Conservation (phyloP, 2,329 filamentous ascomycete species). For the Blastomyces emzantsi region DNA sequence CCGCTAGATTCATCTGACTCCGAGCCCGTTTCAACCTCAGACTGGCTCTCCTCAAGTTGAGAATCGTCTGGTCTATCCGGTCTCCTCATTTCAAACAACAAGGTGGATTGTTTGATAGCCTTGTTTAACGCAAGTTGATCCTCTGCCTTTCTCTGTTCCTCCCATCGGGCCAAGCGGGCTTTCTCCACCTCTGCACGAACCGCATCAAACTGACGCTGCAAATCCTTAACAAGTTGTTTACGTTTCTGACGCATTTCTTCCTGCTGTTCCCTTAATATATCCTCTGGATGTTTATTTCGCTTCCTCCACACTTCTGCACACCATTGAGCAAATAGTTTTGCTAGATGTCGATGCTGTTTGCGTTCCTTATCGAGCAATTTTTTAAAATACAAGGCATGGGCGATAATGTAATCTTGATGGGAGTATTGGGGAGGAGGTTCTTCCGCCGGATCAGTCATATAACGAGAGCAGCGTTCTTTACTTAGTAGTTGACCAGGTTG, state of each 20-base stretch:
- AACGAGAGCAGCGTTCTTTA: slow-evolving; percentile 59
- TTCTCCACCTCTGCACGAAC: slow-evolving; percentile 51
- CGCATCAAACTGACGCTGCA: slow-evolving; percentile 53
- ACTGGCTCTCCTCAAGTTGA: slow-evolving; percentile 52
- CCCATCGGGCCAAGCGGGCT: slow-evolving; percentile 48
- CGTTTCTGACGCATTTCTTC: slow-evolving; percentile 60
- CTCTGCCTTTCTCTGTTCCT: slow-evolving; percentile 45
- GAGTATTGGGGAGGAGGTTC: slow-evolving; percentile 73
- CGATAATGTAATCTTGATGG: slow-evolving; percentile 76
- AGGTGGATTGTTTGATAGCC: slow-evolving; percentile 44
- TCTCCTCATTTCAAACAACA: slow-evolving; percentile 40
- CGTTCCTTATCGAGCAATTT: slow-evolving; percentile 73
- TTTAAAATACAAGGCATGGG: slow-evolving; percentile 70
- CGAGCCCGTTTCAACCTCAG: slow-evolving; percentile 52
- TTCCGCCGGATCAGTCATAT: slow-evolving; percentile 61
- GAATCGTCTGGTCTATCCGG: slow-evolving; percentile 37
- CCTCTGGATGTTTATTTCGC: slow-evolving; percentile 48
- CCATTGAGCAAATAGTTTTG: slow-evolving; percentile 63
- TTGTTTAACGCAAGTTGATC: slow-evolving; percentile 47
- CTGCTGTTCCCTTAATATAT: slow-evolving; percentile 69
- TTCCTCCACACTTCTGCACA: slow-evolving; percentile 37
- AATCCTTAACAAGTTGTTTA: slow-evolving; percentile 58
- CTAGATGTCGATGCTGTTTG: slow-evolving; percentile 62
- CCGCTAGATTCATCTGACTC: slow-evolving; percentile 62
- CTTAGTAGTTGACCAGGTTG: slow-evolving; percentile 68